Conservation (phyloP, 805 yeast species). For the Pichia cephalocereana region DNA sequence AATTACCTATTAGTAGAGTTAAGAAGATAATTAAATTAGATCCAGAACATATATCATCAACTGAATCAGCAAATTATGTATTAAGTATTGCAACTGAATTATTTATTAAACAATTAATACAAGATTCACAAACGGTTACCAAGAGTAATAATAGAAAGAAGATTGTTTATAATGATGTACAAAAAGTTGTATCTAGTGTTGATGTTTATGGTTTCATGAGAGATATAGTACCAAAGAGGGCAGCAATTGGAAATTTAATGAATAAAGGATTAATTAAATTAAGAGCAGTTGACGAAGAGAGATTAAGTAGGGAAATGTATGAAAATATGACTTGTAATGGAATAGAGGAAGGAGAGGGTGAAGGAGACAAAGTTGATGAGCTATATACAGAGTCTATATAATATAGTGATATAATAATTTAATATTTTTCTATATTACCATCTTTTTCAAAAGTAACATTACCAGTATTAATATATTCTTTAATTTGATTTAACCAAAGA, state of each 20-base stretch:
- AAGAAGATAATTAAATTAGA: slow-evolving; percentile 68
- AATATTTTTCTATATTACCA: slow-evolving; percentile 26
- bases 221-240: slow-evolving; percentile 59
- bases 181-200: slow-evolving; percentile 48
- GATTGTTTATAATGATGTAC: slow-evolving; percentile 61
- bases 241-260: slow-evolving; percentile 39
- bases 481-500: slow-evolving; percentile 60
- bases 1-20: slow-evolving; percentile 57
- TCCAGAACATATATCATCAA: slow-evolving; percentile 59
- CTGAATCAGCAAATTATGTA: slow-evolving; percentile 64
- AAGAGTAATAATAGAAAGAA: slow-evolving; percentile 59
- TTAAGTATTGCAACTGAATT: slow-evolving; percentile 73
- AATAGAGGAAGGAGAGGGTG: slow-evolving; percentile 2
- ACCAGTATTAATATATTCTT: slow-evolving; percentile 72
- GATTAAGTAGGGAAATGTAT: not conserved
- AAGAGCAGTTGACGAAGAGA: slow-evolving; percentile 6
- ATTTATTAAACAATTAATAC: slow-evolving; percentile 60
- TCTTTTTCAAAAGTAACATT: slow-evolving; percentile 31
- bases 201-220: slow-evolving; percentile 56
- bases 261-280: slow-evolving; percentile 31
- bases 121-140: slow-evolving; percentile 60
- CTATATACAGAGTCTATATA: too few species aligned
- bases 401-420: not conserved
- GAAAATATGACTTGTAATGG: not conserved
- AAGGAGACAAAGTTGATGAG: not conserved